Base-by-base conservation (phyloP, 2,329 filamentous ascomycete species). In the Ophiostoma pallidulum region DNA sequence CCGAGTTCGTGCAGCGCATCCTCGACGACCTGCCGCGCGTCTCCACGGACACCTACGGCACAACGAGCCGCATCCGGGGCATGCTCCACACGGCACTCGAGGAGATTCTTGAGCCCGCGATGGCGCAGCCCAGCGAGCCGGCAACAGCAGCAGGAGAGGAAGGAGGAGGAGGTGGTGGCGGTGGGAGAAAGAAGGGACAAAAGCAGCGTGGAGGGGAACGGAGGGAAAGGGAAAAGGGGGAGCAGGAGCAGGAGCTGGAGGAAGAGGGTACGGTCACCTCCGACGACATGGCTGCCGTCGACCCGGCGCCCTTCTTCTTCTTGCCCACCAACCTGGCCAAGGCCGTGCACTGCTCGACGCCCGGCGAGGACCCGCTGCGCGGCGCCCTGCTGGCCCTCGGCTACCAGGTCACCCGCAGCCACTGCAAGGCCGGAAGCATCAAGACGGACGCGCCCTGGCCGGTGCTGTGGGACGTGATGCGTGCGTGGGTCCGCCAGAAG, bases 381-480 rank as follows among this genome's bases (percentile, higher is more conserved):
- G 91, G 92, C 19, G 92, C 92, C 3, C 69, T 98, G 26, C 74
- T 80, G 19, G 77, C 84, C 51, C 72, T 94, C 1, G 92, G 91
- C 7, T 97, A 94, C 61, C 75, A 77, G 39, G 85, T 85, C 4
- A 86, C 86, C 1, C 80, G 91, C 58, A 94, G 86, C 57, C 92
- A 98, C 64, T 88, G 88, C 57, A 88, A 89, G 56, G 77, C 87
- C 0, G 91, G 90, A 22, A 92, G 86, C 59, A 81, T 97, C 65
- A 94, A 94, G 69, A 97, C 92, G 0, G 81, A 97, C 64, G 92
- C 92, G 13, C 86, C 90, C 0, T 98, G 89, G 89, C 72, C 72
- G 4, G 81, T 87, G 0, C 77, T 98, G 41, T 97, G 92, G 90
- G 85, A 94, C 61, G 71, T 97, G 24, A 92, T 97, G 79, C 77